Conservation (phyloP, 345 rosid genomes). For the Leavenworthia alabamica region DNA sequence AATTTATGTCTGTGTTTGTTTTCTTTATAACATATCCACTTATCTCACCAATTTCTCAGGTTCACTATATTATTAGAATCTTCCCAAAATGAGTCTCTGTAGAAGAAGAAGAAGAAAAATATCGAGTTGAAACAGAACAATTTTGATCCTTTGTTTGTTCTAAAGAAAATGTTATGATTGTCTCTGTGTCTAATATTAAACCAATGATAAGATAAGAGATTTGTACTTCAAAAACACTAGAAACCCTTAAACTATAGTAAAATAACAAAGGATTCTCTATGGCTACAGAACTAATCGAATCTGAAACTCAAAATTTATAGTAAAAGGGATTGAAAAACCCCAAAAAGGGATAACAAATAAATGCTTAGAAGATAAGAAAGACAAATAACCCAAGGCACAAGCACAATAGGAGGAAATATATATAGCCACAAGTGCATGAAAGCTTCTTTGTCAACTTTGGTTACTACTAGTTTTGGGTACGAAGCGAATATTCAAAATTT, state of each 20-base stretch:
- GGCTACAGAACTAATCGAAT: neutral
- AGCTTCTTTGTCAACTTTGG: no score
- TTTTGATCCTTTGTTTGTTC: neutral
- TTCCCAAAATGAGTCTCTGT: neutral
- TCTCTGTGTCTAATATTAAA: neutral
- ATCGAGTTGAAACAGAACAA: slow-evolving; percentile 1
- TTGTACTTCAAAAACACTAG: neutral
- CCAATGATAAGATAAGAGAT: neutral
- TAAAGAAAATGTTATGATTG: neutral
- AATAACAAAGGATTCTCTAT: neutral
- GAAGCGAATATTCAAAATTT: no score
- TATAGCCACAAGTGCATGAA: slow-evolving; percentile 52
- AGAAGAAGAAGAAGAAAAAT: neutral
- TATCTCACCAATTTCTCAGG: slow-evolving; percentile 39
- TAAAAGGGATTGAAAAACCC: neutral
- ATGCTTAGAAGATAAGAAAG: slow-evolving; percentile 54
- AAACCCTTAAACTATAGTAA: neutral
- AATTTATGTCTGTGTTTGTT: neutral
- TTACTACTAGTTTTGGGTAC: no score
- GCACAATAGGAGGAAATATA: slow-evolving; percentile 52
- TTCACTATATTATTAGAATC: slow-evolving; percentile 70
- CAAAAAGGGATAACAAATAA: slow-evolving; percentile 29
- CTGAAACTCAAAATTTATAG: neutral
- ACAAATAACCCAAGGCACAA: slow-evolving; percentile 65
- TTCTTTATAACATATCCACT: slow-evolving; percentile 1